Evolutionary conservation across 2,329 filamentous ascomycete genomes (phyloP), one percentile per base, ranked within the genome.

Genomic region (Ophiostoma ulmi): DNA sequence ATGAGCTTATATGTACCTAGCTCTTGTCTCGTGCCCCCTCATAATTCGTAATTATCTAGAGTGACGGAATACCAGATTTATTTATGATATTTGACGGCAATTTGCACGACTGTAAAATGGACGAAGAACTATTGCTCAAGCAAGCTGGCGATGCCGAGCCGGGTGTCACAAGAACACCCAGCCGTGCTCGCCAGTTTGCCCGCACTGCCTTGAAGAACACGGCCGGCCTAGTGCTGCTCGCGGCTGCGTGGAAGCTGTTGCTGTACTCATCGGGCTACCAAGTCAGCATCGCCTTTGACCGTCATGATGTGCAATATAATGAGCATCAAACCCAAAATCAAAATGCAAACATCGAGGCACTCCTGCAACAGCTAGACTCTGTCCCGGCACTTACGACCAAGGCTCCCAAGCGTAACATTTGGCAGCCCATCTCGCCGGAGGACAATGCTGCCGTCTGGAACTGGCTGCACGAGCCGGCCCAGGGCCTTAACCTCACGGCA

Each of bases 401-500:
- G 48, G 81, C 80, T 1, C 80, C 81, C 4, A 81, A 79, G 70
- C 55, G 73, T 14, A 83, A 83, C 70, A 76, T 81, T 31, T 83
- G 81, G 81, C 75, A 78, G 2, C 76, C 76, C 6, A 81, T 85
- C 70, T 78, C 80, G 1, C 73, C 78, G 0, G 77, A 80, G 36
- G 82, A 85, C 67, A 81, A 80, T 69, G 69, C 79, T 0, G 80
- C 80, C 2, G 80, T 85, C 20, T 82, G 80, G 77, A 79, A 80
- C 41, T 76, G 82, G 35, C 77, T 84, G 10, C 80, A 81, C 70
- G 78, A 80, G 64, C 79, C 79, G 11, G 74, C 75, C 0, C 76
- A 77, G 14, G 81, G 80, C 1, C 75, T 85, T 65, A 85, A 85
- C 74, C 76, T 85, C 70, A 85, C 82, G 0, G 66, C 77, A 8